Evolutionary conservation across 2,329 filamentous ascomycete species (phyloP).

Genomic region (Trichoderma koningii): DNA sequence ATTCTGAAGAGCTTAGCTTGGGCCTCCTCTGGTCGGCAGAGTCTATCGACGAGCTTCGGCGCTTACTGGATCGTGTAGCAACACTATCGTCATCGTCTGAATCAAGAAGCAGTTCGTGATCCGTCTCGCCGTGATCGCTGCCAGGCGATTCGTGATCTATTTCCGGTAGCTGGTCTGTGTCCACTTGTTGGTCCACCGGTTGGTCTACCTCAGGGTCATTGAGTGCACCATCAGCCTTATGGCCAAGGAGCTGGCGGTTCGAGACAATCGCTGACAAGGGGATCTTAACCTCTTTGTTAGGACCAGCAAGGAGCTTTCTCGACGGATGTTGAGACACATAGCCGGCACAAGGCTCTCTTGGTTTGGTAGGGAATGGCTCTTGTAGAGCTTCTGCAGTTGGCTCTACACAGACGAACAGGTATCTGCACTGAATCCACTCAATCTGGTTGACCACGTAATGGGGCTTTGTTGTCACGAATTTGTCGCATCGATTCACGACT

Average conservation of each 20-base stretch:
- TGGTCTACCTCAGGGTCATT: not conserved
- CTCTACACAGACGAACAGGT: constrained; percentile 62
- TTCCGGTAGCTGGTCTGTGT: not conserved
- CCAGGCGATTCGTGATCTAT: constrained; percentile 7
- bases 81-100: constrained; percentile 30
- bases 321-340: constrained; percentile 37
- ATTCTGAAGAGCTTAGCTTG: constrained; percentile 29
- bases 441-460: constrained; percentile 73
- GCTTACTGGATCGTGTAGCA: not conserved
- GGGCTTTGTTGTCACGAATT: constrained; percentile 59
- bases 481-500: constrained; percentile 70
- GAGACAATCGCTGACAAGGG: constrained; percentile 35
- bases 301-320: constrained; percentile 25
- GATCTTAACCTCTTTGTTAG: constrained; percentile 28
- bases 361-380: constrained; percentile 28
- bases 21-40: not conserved
- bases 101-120: constrained; percentile 33
- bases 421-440: constrained; percentile 89
- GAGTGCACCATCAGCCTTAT: not conserved
- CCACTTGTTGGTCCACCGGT: too few relatives aligned
- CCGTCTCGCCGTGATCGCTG: constrained; percentile 25
- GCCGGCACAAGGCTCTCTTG: constrained; percentile 6
- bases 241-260: not conserved
- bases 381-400: constrained; percentile 23
- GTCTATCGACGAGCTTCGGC: constrained; percentile 15